A percentile compares a stretch with the other conserved stretches of the same genome.
Conservation (phyloP, 2,329 filamentous ascomycete genomes). For the Trematosphaeria pertusa region DNA sequence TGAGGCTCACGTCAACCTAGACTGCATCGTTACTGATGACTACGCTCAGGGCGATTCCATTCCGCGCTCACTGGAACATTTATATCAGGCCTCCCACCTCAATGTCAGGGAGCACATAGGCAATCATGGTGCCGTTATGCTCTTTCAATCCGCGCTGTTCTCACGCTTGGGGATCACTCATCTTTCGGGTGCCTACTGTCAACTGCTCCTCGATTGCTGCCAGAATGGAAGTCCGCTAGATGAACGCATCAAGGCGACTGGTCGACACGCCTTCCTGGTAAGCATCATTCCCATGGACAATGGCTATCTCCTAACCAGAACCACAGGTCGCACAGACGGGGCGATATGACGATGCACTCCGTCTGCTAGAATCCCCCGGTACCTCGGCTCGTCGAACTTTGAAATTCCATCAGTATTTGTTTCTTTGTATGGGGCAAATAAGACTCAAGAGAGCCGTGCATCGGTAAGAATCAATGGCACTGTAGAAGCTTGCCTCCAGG, state of each 20-base stretch:
- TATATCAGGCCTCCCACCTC: constrained; percentile 83
- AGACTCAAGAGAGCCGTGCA: constrained; percentile 70
- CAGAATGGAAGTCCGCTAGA: constrained; percentile 70
- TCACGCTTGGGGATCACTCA: constrained; percentile 71
- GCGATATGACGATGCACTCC: constrained; percentile 72
- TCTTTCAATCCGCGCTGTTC: constrained; percentile 76
- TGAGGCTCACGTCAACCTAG: constrained; percentile 53
- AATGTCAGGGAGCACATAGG: constrained; percentile 78
- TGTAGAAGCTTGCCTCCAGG: too few relatives aligned
- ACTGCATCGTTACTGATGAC: constrained; percentile 6
- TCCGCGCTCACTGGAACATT: constrained; percentile 72
- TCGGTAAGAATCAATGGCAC: too few relatives aligned
- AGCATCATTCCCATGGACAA: not conserved
- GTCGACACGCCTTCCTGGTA: constrained; percentile 71
- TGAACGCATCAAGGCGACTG: constrained; percentile 77
- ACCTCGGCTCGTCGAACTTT: constrained; percentile 71
- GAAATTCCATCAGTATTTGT: constrained; percentile 78
- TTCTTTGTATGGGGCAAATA: constrained; percentile 70
- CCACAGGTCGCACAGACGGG: constrained; percentile 67
- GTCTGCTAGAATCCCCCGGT: constrained; percentile 66
- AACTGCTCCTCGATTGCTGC: constrained; percentile 80
- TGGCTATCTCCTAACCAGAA: not conserved
- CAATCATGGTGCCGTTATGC: constrained; percentile 75
- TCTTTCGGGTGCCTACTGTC: constrained; percentile 67
- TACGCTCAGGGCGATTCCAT: constrained; percentile 63